phyloP scores from a whole-genome alignment of 495 filamentous ascomycete species.

The Chlorociboria aeruginascens region DNA sequence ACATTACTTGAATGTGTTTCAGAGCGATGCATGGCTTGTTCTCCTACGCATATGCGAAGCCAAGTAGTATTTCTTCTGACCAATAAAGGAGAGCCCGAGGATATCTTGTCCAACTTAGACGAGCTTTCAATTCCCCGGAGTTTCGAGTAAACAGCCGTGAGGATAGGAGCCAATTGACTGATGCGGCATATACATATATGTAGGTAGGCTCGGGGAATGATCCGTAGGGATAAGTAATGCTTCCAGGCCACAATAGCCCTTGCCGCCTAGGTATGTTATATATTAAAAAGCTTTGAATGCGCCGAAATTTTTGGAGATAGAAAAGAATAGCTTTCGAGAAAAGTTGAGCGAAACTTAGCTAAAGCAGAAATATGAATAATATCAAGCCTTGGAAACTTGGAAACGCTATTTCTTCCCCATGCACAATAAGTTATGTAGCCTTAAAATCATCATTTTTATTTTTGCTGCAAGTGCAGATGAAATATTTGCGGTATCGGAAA shows the following conservation, averaged over 20 bases:
- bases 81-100: slow-evolving; percentile 24
- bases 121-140: slow-evolving; percentile 3
- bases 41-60: slow-evolving; percentile 48
- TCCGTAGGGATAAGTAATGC: slow-evolving; percentile 29
- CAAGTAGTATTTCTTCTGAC: slow-evolving; percentile 43
- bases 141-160: slow-evolving; percentile 12
- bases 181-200: slow-evolving; percentile 20
- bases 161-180: slow-evolving; percentile 30
- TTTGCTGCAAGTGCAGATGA: no score
- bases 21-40: slow-evolving; percentile 12
- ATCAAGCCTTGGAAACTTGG: no score
- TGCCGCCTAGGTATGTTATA: slow-evolving; percentile 15
- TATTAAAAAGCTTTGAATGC: slow-evolving; percentile 31
- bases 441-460: no score
- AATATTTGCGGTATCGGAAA: slow-evolving; percentile 55
- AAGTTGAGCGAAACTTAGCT: slow-evolving; percentile 19
- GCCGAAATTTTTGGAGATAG: slow-evolving; percentile 21
- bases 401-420: no score
- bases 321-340: slow-evolving; percentile 31
- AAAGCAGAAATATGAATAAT: no score
- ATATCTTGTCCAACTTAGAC: slow-evolving; percentile 18
- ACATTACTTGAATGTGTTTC: slow-evolving; percentile 9
- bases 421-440: no score
- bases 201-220: slow-evolving; percentile 17
- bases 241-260: slow-evolving; percentile 20